phyloP scores from a whole-genome alignment of 2,329 filamentous ascomycete species.

The Malbranchea zuffiana region DNA sequence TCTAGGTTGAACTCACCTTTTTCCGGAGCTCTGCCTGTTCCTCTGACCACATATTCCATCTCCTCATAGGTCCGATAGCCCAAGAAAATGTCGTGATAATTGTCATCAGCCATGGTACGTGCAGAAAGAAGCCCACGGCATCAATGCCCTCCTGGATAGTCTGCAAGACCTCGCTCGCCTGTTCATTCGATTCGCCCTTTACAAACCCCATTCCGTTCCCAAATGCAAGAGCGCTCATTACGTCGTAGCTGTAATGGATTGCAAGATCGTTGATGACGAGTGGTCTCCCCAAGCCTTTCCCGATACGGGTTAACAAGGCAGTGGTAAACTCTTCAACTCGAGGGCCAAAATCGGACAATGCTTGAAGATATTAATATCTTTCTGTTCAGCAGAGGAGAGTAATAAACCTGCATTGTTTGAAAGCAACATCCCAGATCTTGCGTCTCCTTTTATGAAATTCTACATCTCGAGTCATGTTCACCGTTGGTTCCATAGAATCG shows the following conservation, averaged over 20 bases:
- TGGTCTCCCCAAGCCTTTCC: slow-evolving; percentile 3
- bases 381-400: too few relatives aligned
- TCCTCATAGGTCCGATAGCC: slow-evolving; percentile 10
- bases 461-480: slow-evolving; percentile 19
- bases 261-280: too few relatives aligned
- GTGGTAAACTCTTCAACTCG: slow-evolving; percentile 7
- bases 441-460: slow-evolving; percentile 16
- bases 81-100: slow-evolving; percentile 17
- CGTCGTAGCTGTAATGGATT: slow-evolving; percentile 19
- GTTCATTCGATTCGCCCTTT: slow-evolving; percentile 15
- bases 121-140: slow-evolving; percentile 13
- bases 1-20: slow-evolving; percentile 8
- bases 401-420: too few relatives aligned
- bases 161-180: too few relatives aligned
- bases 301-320: slow-evolving; percentile 5
- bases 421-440: slow-evolving; percentile 24
- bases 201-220: slow-evolving; percentile 28
- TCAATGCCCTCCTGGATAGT: slow-evolving; percentile 17
- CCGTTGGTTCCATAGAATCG: slow-evolving; percentile 15
- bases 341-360: slow-evolving; percentile 10
- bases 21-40: slow-evolving; percentile 12
- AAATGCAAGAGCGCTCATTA: slow-evolving; percentile 31
- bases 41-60: slow-evolving; percentile 16
- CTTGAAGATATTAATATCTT: too few relatives aligned
- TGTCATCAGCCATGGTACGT: slow-evolving; percentile 19